Percentiles rank a stretch among this genome's conserved stretches.
phyloP scores from a whole-genome alignment of 2,329 filamentous ascomycete species.

The Fusarium nurragi region DNA sequence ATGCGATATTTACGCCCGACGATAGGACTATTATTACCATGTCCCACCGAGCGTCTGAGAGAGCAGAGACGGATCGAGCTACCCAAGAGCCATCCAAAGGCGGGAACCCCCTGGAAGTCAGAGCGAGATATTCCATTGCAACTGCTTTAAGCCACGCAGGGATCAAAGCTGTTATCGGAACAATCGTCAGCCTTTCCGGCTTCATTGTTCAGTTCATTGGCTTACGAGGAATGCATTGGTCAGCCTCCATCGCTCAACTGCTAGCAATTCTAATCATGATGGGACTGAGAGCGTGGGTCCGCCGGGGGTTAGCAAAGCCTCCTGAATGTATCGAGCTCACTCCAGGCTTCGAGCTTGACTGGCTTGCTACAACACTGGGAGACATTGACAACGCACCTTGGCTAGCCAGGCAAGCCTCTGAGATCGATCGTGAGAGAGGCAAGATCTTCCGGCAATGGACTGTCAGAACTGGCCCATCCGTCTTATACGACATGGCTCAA shows the following conservation, averaged over 20 bases:
- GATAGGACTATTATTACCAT: background rate
- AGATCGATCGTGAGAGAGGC: fast-evolving
- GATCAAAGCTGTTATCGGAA: too few species aligned
- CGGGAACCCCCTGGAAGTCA: too few species aligned
- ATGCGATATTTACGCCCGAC: background rate
- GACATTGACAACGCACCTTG: fast-evolving
- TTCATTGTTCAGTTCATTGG: background rate
- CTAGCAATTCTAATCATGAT: background rate
- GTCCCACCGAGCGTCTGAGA: fast-evolving
- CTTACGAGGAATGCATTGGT: background rate
- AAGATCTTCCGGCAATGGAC: background rate
- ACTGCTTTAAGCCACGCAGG: too few species aligned
- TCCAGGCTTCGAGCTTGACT: background rate
- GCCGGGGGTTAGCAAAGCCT: background rate
- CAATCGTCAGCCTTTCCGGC: background rate
- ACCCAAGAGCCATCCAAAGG: background rate
- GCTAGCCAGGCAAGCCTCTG: fast-evolving
- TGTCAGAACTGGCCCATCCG: background rate
- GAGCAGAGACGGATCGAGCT: too few species aligned
- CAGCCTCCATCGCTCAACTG: background rate
- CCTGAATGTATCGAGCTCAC: background rate
- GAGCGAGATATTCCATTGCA: fast-evolving
- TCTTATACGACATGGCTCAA: too few species aligned
- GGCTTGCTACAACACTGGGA: background rate
- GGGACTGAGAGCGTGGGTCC: background rate